Evolutionary conservation across 352 stramenopile genomes (phyloP), one percentile per base, ranked within the genome.

Genomic region (Globisporangium viniferum): DNA sequence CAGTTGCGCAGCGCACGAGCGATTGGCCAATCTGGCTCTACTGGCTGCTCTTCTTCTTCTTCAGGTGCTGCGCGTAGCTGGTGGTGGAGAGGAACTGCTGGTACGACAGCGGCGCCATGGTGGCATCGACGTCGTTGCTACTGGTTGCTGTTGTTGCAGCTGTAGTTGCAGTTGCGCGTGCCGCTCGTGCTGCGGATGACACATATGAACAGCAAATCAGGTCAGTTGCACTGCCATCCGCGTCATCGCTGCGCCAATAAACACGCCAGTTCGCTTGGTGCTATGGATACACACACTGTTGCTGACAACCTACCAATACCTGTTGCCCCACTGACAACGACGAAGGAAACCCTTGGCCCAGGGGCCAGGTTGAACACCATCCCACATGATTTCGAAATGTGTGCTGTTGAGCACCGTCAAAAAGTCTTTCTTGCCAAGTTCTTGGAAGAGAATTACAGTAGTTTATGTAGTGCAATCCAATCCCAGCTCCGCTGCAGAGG

Each of bases 61-160:
- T 24, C 24, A 24, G 24, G 24, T 24, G 24, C 24, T 24, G 24
- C 24, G 24, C 24, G 24, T 24, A 24, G 24, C 24, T 24, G 24
- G 24, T 89, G 62, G 73, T 78, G 58, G 80, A 66, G 63, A 89
- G 80, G 69, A 81, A 88, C 55, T 78, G 66, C 53, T 78, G 69
- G 64, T 88, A 89, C 69, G 56, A 55, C 35, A 70, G 53, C 53
- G 70, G 67, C 59, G 33, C 71, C 76, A 75, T 62, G 12, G 14
- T 22, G n/a, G 9, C 2, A 2, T 56, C 41, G 55, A 46, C 12
- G 39, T 7, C 3, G 39, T 18, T 20, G 39, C 39, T 5, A 18
- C 12, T 15, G 3, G 12, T 18, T 18, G 36, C 55, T 61, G 49
- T 48, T 68, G 46, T 63, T 78, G 53, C 39, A 62, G 29, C 10